Conservation (phyloP, 495 filamentous ascomycete genomes). For the Podospora tetraspora region DNA sequence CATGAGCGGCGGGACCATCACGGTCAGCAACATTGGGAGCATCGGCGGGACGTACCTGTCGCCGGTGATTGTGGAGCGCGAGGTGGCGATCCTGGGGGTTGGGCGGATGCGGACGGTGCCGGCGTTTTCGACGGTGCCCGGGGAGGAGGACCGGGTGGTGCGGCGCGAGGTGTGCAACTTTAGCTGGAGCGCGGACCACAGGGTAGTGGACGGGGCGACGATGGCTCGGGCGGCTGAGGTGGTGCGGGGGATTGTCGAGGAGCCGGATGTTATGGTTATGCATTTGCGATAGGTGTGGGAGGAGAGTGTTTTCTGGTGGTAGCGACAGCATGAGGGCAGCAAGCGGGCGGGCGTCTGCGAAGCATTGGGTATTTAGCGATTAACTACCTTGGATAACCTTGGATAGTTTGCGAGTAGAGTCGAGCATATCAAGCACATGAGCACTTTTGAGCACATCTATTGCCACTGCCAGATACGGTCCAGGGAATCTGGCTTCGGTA, state of each 20-base stretch:
- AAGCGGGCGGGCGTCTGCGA: not conserved
- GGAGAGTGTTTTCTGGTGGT: not conserved
- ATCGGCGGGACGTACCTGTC: constrained; percentile 89
- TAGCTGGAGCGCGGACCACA: constrained; percentile 95
- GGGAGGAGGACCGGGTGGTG: constrained; percentile 51
- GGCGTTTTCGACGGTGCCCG: constrained; percentile 51
- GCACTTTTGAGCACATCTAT: not conserved
- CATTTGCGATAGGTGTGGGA: constrained; percentile 39
- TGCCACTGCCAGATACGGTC: too few relatives aligned
- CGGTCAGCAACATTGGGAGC: constrained; percentile 94
- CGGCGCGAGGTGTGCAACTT: constrained; percentile 70
- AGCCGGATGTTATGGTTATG: constrained; percentile 77
- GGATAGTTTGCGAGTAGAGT: not conserved
- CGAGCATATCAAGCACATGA: not conserved
- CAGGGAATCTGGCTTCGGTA: not conserved
- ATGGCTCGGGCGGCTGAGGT: constrained; percentile 83
- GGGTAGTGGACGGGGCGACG: constrained; percentile 89
- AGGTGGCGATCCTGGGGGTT: constrained; percentile 89
- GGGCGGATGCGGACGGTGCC: constrained; percentile 71
- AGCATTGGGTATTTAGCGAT: not conserved
- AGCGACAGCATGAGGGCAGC: not conserved
- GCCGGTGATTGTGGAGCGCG: constrained; percentile 81
- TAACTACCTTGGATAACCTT: not conserved
- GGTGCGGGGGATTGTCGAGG: constrained; percentile 71
- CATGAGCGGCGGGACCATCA: constrained; percentile 83